Conservation (phyloP, 1,284 basidiomycete genomes). For the Boletus semigastroideus region DNA sequence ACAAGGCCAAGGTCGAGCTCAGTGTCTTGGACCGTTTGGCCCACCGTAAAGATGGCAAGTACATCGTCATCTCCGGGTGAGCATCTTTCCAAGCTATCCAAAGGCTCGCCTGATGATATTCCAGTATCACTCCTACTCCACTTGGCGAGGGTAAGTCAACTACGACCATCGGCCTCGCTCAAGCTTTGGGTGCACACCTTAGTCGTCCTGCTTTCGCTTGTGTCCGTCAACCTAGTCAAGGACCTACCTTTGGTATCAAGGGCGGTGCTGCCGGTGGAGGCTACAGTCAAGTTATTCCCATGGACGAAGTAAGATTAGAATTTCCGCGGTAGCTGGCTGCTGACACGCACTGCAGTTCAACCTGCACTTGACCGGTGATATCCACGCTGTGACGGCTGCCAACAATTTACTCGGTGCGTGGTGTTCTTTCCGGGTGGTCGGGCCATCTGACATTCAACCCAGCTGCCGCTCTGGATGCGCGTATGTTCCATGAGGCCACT, state of each 20-base stretch:
- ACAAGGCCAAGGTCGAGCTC: slow-evolving; percentile 97
- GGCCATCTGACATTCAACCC: slow-evolving; percentile 11
- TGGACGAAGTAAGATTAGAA: slow-evolving; percentile 80
- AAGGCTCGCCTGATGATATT: neutral
- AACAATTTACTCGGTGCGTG: slow-evolving; percentile 87
- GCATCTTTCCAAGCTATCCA: slow-evolving; percentile 17
- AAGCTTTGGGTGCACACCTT: slow-evolving; percentile 95
- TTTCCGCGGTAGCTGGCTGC: neutral
- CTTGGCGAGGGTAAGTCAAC: slow-evolving; percentile 99
- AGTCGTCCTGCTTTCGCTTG: slow-evolving; percentile 94
- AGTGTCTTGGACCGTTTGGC: slow-evolving; percentile 83
- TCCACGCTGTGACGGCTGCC: slow-evolving; percentile 96
- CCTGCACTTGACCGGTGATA: slow-evolving; percentile 95
- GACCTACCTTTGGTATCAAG: slow-evolving; percentile 99
- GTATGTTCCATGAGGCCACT: slow-evolving; percentile 98
- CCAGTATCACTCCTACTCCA: slow-evolving; percentile 94
- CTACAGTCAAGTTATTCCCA: slow-evolving; percentile 98
- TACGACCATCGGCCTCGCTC: slow-evolving; percentile 96
- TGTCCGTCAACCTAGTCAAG: slow-evolving; percentile 98
- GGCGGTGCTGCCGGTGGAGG: slow-evolving; percentile 98
- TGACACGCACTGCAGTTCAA: slow-evolving; percentile 66
- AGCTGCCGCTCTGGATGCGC: slow-evolving; percentile 96
- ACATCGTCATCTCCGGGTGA: slow-evolving; percentile 92
- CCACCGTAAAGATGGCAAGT: slow-evolving; percentile 92
- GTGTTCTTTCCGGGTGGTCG: neutral